Evolutionary conservation across 2,329 filamentous ascomycete genomes (phyloP), one percentile per base, ranked within the genome.

Genomic region (Gaeumannomyces tritici): DNA sequence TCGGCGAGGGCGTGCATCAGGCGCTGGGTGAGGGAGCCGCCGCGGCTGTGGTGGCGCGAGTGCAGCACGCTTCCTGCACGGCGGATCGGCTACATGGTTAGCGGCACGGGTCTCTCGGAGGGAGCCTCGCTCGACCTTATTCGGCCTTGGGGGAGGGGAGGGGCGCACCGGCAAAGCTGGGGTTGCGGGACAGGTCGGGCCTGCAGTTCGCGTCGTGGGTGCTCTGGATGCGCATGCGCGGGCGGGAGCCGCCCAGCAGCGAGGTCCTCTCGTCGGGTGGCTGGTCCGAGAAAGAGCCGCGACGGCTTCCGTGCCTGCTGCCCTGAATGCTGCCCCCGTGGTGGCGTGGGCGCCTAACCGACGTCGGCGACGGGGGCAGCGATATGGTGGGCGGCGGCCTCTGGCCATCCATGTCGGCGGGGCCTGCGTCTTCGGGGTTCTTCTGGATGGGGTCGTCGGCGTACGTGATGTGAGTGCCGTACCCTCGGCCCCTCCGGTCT

Each of bases 1-100:
- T 82, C 86, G 63, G 76, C 78, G 63, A 90, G 77, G 61, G 84
- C 88, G 64, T 82, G 83, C 64, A 83, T 83, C 28, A 90, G 77
- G 24, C 89, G 83, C 55, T 81, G 77, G 24, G 83, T 77, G 79
- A 80, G 86, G 21, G 85, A 88, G 27, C 79, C 79, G 56, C 80
- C 79, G 57, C 85, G 81, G 67, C 77, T 83, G 71, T 87, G 83
- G 68, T 85, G 77, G 64, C 77, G 77, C 29, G 73, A 55, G 31
- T 21, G 55, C 21, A 56, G 24, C 26, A 56, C 2, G 55, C 21
- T 51, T 51, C 42, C 42, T 51, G 18, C 42, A 51, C 3, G 55
- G 24, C 18, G 59, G 33, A 59, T 42, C 8, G 6, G 42, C 42
- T 8, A 7, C 21, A 51, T n/a, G 42, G 42, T 51, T n/a, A 51